These are phyloP conservation scores for Heliamphora pulchella DNA, from an alignment of 179 eudicot species.

Conservation along the genomic window DNA sequence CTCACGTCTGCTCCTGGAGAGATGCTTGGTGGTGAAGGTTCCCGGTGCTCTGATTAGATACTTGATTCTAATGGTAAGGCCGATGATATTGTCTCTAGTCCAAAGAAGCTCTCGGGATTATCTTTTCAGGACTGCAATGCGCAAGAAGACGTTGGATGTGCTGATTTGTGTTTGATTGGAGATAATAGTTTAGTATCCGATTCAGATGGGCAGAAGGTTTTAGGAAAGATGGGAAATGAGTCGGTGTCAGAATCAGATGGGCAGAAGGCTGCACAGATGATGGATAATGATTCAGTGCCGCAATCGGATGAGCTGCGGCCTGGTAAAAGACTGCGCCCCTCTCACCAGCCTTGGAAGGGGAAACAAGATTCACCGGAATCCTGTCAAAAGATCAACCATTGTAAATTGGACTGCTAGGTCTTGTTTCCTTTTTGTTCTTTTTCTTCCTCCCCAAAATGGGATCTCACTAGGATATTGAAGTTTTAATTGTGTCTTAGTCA, in stretches of 20 bases:
- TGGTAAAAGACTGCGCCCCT: constrained; percentile 10
- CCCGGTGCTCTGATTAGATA: constrained; percentile 27
- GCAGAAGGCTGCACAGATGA: background rate
- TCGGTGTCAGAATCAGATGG: background rate
- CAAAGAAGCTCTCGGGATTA: background rate
- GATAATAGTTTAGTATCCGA: constrained; percentile 7
- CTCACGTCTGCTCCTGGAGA: constrained; percentile 23
- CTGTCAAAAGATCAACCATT: no score
- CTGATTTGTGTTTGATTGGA: constrained; percentile 15
- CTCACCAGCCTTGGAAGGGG: background rate
- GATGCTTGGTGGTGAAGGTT: constrained; percentile 31
- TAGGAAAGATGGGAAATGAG: constrained; percentile 23
- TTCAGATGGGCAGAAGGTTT: constrained; percentile 23
- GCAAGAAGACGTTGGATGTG: constrained; percentile 4
- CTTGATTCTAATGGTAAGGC: constrained; percentile 18
- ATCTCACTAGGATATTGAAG: no score
- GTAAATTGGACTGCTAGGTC: no score
- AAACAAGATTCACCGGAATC: no score
- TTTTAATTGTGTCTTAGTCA: no score
- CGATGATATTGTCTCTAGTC: constrained; percentile 3
- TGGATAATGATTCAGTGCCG: background rate
- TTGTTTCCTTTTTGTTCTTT: no score
- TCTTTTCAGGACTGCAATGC: background rate
- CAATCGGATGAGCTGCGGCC: background rate
- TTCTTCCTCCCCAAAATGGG: no score